These are phyloP conservation scores for Hanseniaspora occidentalis DNA, from an alignment of 805 yeast genomes.

Conservation along the genomic window DNA sequence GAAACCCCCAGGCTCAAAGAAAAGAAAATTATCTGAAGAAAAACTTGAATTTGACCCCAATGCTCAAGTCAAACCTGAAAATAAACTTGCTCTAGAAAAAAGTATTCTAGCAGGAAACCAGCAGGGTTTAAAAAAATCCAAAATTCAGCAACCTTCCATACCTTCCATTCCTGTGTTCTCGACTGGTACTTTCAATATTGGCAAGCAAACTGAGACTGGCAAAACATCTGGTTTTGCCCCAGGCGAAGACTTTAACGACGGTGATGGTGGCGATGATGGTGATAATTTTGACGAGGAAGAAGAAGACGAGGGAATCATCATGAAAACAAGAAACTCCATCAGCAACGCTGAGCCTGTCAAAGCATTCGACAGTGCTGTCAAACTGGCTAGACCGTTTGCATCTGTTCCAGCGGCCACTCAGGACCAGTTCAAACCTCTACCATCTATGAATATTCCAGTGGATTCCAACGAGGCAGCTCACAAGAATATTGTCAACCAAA, in stretches of 20 bases:
- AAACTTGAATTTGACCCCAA: background rate
- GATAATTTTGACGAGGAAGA: slow-evolving; percentile 2
- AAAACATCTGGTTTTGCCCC: slow-evolving; percentile 3
- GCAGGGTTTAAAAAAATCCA: background rate
- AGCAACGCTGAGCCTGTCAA: background rate
- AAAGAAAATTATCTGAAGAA: no score
- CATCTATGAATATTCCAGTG: no score
- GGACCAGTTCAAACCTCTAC: no score
- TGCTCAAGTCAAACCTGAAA: background rate
- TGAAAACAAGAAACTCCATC: background rate
- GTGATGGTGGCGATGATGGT: slow-evolving; percentile 3
- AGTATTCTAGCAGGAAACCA: no score
- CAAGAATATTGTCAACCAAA: background rate
- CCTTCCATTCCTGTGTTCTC: slow-evolving; percentile 6
- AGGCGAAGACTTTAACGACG: slow-evolving; percentile 2
- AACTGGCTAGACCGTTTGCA: background rate
- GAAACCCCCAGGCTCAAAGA: background rate
- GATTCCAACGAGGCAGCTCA: no score
- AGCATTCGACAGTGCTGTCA: no score
- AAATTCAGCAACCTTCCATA: no score
- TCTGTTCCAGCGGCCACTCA: background rate
- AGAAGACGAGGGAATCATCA: slow-evolving; percentile 4
- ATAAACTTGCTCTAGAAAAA: no score
- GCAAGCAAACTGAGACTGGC: slow-evolving; percentile 11
- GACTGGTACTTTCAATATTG: no score